Base-by-base conservation (phyloP, 192 early-diverging fungal species). In the Backusella macrospora region DNA sequence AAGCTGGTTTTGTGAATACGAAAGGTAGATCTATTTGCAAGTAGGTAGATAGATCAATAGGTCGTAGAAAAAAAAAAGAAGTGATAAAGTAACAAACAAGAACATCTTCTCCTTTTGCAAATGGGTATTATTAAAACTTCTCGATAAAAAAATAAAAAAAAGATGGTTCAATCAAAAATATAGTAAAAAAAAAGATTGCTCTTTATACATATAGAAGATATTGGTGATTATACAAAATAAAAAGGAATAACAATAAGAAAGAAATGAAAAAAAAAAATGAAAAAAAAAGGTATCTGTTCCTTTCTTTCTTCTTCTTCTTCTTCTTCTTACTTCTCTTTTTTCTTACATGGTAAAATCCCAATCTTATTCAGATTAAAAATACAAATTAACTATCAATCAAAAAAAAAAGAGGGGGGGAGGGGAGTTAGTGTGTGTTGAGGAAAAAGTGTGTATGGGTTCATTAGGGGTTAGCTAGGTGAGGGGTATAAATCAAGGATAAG, bases 171-270 rank as follows among this genome's bases (percentile, higher is more conserved):
- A 48, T 48, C 15, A 48, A 48, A 48, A 14, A 48, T 48, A n/a
- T 48, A 48, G 15, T 48, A 48, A 48, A 48, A 15, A 47, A 48
- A 48, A 48, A 48, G 47, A 48, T n/a, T 48, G 0, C n/a, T 7
- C 47, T 48, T 48, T 48, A n/a, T 48, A 48, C 47, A 48, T 48
- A 48, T 15, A 48, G 47, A 48, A 48, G 47, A 48, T 14, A 14
- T 49, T n/a, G 16, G n/a, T 49, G 47, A 49, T 49, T 49, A n/a
- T 49, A 49, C 47, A 49, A 18, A 49, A 49, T 6, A 49, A 49
- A 49, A 49, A 49, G n/a, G 6, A 2, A 23, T 6, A 52, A 52
- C 9, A 23, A 18, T 6, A 52, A 8, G 3, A 52, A 52, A 18
- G 9, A 18, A 52, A 18, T 18, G 49, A 52, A 52, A 21, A 2